Evolutionary conservation across 2,329 filamentous ascomycete species (phyloP), one percentile per base, ranked within the genome.

Genomic region (Aureobasidium zeae): DNA sequence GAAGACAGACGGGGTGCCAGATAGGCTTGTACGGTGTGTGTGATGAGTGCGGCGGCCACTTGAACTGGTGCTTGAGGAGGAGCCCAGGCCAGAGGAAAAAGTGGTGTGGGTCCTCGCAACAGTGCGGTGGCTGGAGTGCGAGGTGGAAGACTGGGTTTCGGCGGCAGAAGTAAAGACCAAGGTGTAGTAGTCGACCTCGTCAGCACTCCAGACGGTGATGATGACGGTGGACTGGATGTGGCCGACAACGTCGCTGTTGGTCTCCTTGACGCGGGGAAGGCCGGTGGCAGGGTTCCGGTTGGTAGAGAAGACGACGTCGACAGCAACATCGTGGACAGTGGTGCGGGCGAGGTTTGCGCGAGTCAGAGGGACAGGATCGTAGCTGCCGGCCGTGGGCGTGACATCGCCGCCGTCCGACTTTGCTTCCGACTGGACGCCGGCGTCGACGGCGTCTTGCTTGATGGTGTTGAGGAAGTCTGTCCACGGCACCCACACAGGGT

Each of bases 161-260:
- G 52, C 52, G 12, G 75, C 72, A 48, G 72, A 78, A 9, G 82
- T 87, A 48, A 88, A 87, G 0, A 81, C 85, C 46, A 87, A 64
- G 2, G 81, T 86, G 56, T 79, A 87, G 60, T 81, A 86, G 8
- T 72, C 76, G 51, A 79, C 73, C 15, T 72, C 70, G 30, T 83
- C 76, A 28, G 82, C 74, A n/a, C 74, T 68, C 79, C 82, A 88
- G 5, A 84, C 74, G 1, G 79, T 83, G 16, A 87, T 76, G 34
- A 86, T 84, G 79, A 87, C 84, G 51, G 80, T 81, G 16, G 83
- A 79, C 49, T 76, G 75, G 0, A 76, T 60, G 22, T 70, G 63
- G 12, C 30, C 37, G 10, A 34, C 17, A 5, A 28, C 31, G 11
- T 41, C 37, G 16, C 26, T 25, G 11, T 44, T 31, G 31, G 24